Conservation (phyloP, 345 rosid species). For the Eucalyptus erythrocorys region DNA sequence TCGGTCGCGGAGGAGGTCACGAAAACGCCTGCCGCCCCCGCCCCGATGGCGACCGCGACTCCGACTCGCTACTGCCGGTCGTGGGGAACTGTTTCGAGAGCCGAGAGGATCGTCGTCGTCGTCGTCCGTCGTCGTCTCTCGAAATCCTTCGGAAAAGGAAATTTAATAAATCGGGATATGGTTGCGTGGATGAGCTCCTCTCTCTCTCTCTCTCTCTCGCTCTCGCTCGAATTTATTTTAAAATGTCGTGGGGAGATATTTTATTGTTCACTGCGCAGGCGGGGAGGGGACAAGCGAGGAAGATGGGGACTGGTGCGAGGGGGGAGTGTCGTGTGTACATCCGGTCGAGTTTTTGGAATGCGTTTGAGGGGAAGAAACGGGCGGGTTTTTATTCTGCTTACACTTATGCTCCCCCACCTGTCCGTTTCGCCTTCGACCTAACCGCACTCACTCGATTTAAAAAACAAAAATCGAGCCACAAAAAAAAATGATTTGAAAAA, state of each 20-base stretch:
- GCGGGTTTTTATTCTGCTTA: neutral
- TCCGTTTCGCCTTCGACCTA: neutral
- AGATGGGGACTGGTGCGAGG: neutral
- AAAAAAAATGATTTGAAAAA: too few relatives aligned
- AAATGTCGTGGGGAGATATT: neutral
- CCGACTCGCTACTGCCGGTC: too few relatives aligned
- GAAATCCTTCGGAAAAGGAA: too few relatives aligned
- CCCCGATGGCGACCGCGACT: neutral
- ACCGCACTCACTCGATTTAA: neutral
- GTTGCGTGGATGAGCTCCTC: neutral
- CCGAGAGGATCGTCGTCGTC: too few relatives aligned
- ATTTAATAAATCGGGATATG: neutral
- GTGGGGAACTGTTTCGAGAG: too few relatives aligned
- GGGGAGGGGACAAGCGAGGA: neutral
- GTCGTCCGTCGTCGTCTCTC: too few relatives aligned
- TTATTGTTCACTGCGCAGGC: neutral
- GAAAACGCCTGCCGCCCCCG: neutral
- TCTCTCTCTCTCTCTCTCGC: too few relatives aligned
- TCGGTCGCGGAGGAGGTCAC: neutral
- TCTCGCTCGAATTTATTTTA: neutral
- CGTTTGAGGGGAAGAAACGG: neutral
- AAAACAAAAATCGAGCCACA: too few relatives aligned
- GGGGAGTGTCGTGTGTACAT: too few relatives aligned
- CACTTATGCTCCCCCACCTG: neutral
- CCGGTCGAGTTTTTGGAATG: neutral